A percentile compares a stretch with the other conserved stretches of the same genome.
These are phyloP conservation scores for Tulasnella calospora DNA, from an alignment of 768 basidiomycete genomes.

Conservation along the genomic window DNA sequence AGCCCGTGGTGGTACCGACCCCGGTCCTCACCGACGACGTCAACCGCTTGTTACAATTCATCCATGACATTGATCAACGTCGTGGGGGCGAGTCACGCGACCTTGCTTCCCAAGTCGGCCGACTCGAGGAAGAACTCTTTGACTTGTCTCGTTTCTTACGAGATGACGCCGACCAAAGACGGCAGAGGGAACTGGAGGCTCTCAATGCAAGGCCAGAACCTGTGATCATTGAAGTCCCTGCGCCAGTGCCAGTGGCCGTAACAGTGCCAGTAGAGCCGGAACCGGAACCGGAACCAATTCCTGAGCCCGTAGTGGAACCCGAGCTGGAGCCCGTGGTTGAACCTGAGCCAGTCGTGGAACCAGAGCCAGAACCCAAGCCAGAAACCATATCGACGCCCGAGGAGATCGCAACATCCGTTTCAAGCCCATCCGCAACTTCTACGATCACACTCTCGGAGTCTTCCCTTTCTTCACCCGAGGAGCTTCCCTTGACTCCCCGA, in stretches of 20 bases:
- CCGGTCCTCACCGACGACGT: slow-evolving; percentile 43
- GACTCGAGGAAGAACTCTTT: slow-evolving; percentile 63
- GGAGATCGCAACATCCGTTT: not conserved
- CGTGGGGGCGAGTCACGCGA: slow-evolving; percentile 62
- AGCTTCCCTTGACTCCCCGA: not conserved
- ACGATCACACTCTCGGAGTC: not conserved
- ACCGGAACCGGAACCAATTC: not conserved
- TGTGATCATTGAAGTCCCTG: not conserved
- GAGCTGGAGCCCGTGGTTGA: not conserved
- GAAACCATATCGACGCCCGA: not conserved
- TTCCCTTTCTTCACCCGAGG: not conserved
- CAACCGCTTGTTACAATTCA: slow-evolving; percentile 44
- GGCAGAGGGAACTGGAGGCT: slow-evolving; percentile 25
- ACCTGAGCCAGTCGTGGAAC: slow-evolving; percentile 29
- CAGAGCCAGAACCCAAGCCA: slow-evolving; percentile 29
- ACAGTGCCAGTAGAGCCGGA: not conserved
- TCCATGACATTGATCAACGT: slow-evolving; percentile 60
- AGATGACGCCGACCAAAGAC: slow-evolving; percentile 26
- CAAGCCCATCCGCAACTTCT: not conserved
- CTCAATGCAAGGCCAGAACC: not conserved
- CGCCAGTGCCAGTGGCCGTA: not conserved
- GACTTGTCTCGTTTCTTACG: slow-evolving; percentile 43
- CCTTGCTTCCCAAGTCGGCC: slow-evolving; percentile 60
- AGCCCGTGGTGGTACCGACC: slow-evolving; percentile 29
- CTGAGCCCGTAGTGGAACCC: not conserved